A percentile compares a stretch with the other conserved stretches of the same genome.
These are phyloP conservation scores for Diplodia mutila DNA, from an alignment of 2,329 filamentous ascomycete species.

Conservation along the genomic window DNA sequence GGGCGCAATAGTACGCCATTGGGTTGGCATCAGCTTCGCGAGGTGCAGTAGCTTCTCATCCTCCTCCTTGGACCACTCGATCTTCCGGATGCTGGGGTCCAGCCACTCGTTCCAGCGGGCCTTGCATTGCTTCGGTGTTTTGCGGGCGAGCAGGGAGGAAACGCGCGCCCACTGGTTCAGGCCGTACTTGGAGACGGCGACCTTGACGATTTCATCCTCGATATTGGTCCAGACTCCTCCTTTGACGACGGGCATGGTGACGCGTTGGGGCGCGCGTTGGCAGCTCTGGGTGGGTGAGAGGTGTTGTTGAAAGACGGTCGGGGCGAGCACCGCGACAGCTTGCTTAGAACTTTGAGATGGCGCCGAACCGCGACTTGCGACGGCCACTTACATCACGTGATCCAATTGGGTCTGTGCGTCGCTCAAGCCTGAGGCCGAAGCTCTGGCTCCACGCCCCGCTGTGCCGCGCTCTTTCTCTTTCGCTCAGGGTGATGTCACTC, in stretches of 20 bases:
- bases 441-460: background rate
- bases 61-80: constrained; percentile 98
- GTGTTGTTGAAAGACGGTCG: constrained; percentile 27
- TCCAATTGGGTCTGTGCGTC: background rate
- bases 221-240: constrained; percentile 72
- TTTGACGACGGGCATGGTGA: constrained; percentile 66
- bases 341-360: constrained; percentile 23
- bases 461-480: background rate
- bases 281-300: constrained; percentile 27
- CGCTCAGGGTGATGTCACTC: constrained; percentile 5
- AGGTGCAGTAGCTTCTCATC: constrained; percentile 96
- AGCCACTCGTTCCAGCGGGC: constrained; percentile 98
- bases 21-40: constrained; percentile 97
- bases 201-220: constrained; percentile 96
- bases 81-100: constrained; percentile 96
- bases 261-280: constrained; percentile 27
- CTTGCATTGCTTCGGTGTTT: constrained; percentile 99
- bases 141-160: constrained; percentile 92
- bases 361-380: constrained; percentile 9
- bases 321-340: constrained; percentile 8
- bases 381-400: constrained; percentile 21
- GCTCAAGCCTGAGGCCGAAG: background rate
- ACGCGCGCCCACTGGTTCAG: constrained; percentile 90
- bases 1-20: constrained; percentile 98
- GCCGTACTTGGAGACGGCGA: constrained; percentile 53